A percentile compares a stretch with the other conserved stretches of the same genome.
These are phyloP conservation scores for Prunus armeniaca DNA, from an alignment of 306 rosid species.

Conservation along the genomic window DNA sequence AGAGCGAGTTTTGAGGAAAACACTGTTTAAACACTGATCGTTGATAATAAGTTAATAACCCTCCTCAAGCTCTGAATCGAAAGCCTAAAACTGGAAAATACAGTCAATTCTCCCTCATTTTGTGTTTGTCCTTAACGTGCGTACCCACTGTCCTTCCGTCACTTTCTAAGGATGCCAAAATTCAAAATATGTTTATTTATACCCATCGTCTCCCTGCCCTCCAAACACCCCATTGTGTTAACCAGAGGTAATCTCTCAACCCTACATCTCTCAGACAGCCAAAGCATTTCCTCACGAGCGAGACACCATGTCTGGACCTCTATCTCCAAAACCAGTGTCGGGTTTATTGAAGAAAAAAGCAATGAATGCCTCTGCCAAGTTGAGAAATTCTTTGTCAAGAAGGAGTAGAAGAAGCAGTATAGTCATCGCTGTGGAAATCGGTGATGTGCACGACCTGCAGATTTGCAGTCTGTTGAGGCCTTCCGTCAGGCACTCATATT, in stretches of 20 bases:
- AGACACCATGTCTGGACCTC: background rate
- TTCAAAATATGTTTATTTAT: background rate
- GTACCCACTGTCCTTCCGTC: background rate
- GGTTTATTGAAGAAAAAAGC: background rate
- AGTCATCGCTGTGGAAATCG: background rate
- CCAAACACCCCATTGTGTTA: background rate
- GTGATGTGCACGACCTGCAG: background rate
- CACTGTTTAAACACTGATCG: background rate
- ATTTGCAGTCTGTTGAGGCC: constrained; percentile 1
- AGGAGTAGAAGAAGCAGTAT: background rate
- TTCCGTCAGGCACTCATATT: background rate
- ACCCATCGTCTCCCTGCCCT: background rate
- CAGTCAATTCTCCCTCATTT: background rate
- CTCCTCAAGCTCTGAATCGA: background rate
- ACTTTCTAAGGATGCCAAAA: background rate
- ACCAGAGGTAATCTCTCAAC: background rate
- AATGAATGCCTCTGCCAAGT: background rate
- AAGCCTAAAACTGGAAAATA: background rate
- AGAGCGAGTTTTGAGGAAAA: background rate
- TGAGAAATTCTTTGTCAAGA: background rate
- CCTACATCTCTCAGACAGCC: too few species aligned
- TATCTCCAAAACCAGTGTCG: background rate
- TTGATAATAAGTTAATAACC: background rate
- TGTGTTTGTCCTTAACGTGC: too few species aligned
- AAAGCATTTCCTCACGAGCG: background rate